A percentile compares a stretch with the other conserved stretches of the same genome.
These are phyloP conservation scores for Akebia trifoliata DNA, from an alignment of 164 flowering plant genomes.

Conservation along the genomic window DNA sequence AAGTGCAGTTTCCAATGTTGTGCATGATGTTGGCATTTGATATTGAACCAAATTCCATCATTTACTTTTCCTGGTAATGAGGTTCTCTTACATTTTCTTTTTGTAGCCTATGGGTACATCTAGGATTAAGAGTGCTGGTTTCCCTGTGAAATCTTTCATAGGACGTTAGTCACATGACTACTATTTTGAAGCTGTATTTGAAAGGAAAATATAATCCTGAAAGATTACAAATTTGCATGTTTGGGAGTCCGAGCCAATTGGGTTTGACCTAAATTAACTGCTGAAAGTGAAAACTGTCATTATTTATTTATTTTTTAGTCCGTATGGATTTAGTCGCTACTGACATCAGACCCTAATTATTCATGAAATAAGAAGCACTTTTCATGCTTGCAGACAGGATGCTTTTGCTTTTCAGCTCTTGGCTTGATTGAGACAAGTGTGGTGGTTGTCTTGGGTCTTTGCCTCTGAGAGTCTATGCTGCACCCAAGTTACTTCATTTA, in stretches of 20 bases:
- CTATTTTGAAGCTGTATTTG: neutral
- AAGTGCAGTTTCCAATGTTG: neutral
- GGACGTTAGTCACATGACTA: neutral
- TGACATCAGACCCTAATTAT: neutral
- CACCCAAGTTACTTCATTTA: neutral
- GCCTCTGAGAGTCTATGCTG: neutral
- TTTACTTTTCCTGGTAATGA: neutral
- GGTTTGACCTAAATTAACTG: no score
- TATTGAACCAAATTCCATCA: neutral
- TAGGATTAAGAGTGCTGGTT: neutral
- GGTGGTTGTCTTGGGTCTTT: neutral
- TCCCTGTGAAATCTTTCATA: neutral
- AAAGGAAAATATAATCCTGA: neutral
- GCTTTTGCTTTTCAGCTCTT: neutral
- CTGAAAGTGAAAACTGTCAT: no score
- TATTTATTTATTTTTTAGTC: no score
- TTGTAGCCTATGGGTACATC: neutral
- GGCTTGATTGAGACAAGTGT: neutral
- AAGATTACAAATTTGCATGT: neutral
- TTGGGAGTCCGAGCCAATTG: no score
- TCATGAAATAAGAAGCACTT: neutral
- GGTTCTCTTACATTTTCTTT: slow-evolving; percentile 1
- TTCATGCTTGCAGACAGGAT: neutral
- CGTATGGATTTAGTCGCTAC: no score
- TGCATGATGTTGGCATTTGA: neutral